Conservation (phyloP, 1,284 basidiomycete genomes). For the Boletus albobrunnescens region DNA sequence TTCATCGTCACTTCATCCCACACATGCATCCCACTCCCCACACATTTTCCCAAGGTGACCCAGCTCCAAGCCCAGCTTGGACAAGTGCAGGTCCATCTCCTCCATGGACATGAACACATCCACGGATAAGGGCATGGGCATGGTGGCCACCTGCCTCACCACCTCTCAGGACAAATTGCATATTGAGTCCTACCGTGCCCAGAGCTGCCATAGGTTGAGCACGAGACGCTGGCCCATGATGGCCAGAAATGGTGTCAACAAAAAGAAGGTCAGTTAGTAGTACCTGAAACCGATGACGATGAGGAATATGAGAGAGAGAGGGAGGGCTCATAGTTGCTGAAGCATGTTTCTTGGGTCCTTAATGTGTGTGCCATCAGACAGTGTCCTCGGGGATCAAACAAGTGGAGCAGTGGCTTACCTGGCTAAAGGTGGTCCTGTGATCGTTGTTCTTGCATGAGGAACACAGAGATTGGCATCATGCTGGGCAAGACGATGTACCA, state of each 20-base stretch:
- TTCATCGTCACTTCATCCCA: too few species aligned
- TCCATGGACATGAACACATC: not conserved
- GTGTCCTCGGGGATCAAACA: too few species aligned
- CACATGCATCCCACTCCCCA: too few species aligned
- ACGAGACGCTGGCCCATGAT: conserved; percentile 24
- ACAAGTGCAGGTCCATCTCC: too few species aligned
- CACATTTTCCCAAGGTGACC: not conserved
- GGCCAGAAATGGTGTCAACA: conserved; percentile 12
- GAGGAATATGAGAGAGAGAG: not conserved
- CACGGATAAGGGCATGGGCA: not conserved
- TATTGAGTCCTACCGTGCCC: not conserved
- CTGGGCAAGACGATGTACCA: conserved; percentile 16
- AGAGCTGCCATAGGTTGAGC: conserved; percentile 21
- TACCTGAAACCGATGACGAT: not conserved
- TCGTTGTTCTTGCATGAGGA: not conserved
- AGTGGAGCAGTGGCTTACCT: conserved; percentile 7
- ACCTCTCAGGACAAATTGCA: conserved; percentile 10
- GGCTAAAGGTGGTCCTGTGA: conserved; percentile 11
- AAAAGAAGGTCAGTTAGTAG: conserved; percentile 1
- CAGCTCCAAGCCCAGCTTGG: conserved; percentile 1
- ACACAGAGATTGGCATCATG: not conserved
- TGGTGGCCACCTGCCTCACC: conserved; percentile 17
- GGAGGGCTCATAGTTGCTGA: conserved; percentile 10
- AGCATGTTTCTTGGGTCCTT: conserved; percentile 22
- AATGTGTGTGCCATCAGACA: not conserved